Evolutionary conservation across 108 stramenopile genomes (phyloP).

Genomic region (Skeletonema tropicum): DNA sequence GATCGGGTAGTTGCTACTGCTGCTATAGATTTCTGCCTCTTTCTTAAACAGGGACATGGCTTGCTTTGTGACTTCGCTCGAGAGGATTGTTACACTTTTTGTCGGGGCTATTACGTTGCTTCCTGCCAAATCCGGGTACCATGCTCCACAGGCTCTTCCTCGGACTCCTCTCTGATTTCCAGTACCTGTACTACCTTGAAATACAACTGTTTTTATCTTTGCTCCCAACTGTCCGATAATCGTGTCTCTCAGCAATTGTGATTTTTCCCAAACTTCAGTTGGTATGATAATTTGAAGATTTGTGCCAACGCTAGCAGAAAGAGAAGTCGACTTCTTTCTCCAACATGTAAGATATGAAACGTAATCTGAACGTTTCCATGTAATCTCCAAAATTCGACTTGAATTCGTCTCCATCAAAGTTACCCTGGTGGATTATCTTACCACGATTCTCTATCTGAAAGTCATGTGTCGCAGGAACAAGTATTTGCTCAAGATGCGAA

Average conservation of each 20-base stretch:
- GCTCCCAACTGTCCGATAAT: conserved; percentile 19
- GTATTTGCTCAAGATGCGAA: conserved; percentile 58
- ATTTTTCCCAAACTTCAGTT: conserved; percentile 15
- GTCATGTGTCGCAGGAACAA: conserved; percentile 59
- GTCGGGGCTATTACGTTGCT: not conserved
- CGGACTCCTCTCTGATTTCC: conserved; percentile 40
- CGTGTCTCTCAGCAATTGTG: conserved; percentile 15
- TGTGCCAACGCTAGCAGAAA: conserved; percentile 23
- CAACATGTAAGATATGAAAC: conserved; percentile 62
- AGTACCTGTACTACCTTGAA: conserved; percentile 9
- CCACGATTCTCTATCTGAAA: conserved; percentile 44
- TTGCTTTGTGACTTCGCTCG: conserved; percentile 17
- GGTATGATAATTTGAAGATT: conserved; percentile 26
- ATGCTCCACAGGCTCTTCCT: conserved; percentile 47
- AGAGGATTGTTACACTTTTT: conserved; percentile 13
- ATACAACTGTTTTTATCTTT: conserved; percentile 4
- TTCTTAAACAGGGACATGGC: conserved; percentile 7
- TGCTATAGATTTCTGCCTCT: conserved; percentile 17
- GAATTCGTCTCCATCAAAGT: conserved; percentile 32
- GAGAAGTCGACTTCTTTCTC: conserved; percentile 56
- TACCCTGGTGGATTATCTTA: conserved; percentile 49
- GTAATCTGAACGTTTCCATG: conserved; percentile 41
- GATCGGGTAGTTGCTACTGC: not conserved
- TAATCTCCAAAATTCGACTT: conserved; percentile 18
- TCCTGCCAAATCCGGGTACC: conserved; percentile 20